These are phyloP conservation scores for Coemansia sp. DNA, from an alignment of 192 early-diverging fungal species.

Conservation along the genomic window DNA sequence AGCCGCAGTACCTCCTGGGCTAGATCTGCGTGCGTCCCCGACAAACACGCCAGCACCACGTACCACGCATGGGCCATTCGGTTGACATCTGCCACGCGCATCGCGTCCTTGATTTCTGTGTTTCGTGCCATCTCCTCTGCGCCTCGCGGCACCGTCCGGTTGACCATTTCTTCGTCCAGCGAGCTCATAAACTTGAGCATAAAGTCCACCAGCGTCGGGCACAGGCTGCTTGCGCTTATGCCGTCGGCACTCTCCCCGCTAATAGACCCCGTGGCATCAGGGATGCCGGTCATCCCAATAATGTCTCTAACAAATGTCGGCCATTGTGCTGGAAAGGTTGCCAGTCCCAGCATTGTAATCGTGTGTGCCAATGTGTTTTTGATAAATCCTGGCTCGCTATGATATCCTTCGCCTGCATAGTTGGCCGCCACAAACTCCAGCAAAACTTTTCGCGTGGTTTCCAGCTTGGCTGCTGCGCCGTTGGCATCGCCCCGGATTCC, in stretches of 20 bases:
- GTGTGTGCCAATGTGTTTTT: conserved; percentile 84
- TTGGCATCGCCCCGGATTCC: conserved; percentile 26
- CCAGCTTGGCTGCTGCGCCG: conserved; percentile 41
- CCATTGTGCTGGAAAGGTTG: conserved; percentile 84
- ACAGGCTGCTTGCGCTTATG: conserved; percentile 56
- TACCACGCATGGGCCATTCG: conserved; percentile 74
- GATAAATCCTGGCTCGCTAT: conserved; percentile 54
- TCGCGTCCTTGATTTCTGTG: conserved; percentile 83
- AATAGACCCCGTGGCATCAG: conserved; percentile 44
- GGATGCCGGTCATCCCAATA: conserved; percentile 59
- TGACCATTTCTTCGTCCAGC: conserved; percentile 89
- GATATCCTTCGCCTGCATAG: conserved; percentile 31
- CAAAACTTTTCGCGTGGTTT: conserved; percentile 18
- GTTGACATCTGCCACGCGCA: conserved; percentile 78
- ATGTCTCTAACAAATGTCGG: conserved; percentile 85
- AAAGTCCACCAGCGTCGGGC: conserved; percentile 58
- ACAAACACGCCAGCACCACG: conserved; percentile 62
- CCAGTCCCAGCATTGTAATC: conserved; percentile 75
- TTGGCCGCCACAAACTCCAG: conserved; percentile 45
- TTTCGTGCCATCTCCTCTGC: conserved; percentile 69
- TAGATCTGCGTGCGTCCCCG: conserved; percentile 58
- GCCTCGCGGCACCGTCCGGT: conserved; percentile 62
- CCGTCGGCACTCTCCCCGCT: conserved; percentile 44
- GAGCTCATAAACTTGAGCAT: conserved; percentile 74
- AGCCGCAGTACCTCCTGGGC: conserved; percentile 65